Conservation (phyloP, 495 filamentous ascomycete species). For the Neurospora terricola region DNA sequence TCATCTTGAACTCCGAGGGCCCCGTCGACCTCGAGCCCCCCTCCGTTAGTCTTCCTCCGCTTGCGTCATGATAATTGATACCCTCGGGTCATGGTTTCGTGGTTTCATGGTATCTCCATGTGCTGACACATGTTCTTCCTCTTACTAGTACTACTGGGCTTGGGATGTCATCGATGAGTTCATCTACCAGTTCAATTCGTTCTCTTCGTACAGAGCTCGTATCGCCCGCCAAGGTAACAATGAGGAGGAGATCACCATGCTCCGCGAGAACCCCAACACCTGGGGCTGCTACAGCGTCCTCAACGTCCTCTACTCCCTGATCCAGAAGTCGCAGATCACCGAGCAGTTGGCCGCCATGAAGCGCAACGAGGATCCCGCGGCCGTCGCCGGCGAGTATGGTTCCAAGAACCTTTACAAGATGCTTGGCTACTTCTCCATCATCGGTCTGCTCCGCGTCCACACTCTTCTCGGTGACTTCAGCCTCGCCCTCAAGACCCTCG, state of each 20-base stretch:
- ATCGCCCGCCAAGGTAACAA: constrained; percentile 77
- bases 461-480: constrained; percentile 96
- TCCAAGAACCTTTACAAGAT: constrained; percentile 88
- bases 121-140: background rate
- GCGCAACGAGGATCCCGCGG: constrained; percentile 75
- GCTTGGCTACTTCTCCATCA: constrained; percentile 98
- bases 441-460: constrained; percentile 92
- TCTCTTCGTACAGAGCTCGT: constrained; percentile 89
- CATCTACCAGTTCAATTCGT: constrained; percentile 99
- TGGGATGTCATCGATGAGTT: constrained; percentile 99
- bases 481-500: constrained; percentile 93
- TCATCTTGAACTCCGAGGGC: constrained; percentile 95
- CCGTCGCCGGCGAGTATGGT: constrained; percentile 89
- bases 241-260: constrained; percentile 79
- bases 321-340: constrained; percentile 93
- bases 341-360: constrained; percentile 94
- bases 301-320: constrained; percentile 97
- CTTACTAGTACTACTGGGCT: constrained; percentile 85
- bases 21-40: constrained; percentile 94
- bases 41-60: constrained; percentile 52
- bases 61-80: background rate
- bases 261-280: constrained; percentile 93
- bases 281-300: constrained; percentile 99
- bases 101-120: background rate
- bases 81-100: background rate